Evolutionary conservation across 495 filamentous ascomycete species (phyloP).

Genomic region (Neurospora terricola): DNA sequence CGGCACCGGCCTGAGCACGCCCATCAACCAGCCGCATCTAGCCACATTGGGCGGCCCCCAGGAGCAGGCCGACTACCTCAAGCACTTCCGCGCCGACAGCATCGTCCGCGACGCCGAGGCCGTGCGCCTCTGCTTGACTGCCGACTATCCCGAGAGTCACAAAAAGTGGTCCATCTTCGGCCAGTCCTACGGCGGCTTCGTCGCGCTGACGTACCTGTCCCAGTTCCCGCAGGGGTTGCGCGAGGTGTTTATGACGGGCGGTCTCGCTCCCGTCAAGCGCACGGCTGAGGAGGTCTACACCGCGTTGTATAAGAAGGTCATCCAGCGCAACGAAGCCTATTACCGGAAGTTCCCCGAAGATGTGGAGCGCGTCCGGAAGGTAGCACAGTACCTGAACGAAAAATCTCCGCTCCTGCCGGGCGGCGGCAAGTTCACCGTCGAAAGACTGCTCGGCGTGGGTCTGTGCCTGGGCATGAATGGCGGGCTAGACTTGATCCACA

Average conservation of each 20-base stretch:
- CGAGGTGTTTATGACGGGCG: constrained; percentile 77
- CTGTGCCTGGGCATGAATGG: constrained; percentile 68
- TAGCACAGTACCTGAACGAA: constrained; percentile 52
- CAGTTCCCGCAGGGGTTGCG: constrained; percentile 64
- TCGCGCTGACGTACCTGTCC: constrained; percentile 69
- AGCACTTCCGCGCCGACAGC: constrained; percentile 79
- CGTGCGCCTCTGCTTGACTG: constrained; percentile 61
- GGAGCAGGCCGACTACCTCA: constrained; percentile 69
- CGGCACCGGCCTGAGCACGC: constrained; percentile 75
- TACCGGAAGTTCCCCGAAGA: constrained; percentile 84
- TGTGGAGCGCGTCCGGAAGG: constrained; percentile 53
- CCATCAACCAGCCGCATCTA: constrained; percentile 62
- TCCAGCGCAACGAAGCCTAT: constrained; percentile 57
- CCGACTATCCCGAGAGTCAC: constrained; percentile 56
- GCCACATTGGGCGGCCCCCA: constrained; percentile 50
- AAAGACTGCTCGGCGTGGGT: constrained; percentile 66
- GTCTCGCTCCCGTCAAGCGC: constrained; percentile 64
- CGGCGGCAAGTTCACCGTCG: constrained; percentile 58
- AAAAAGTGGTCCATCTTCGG: constrained; percentile 77
- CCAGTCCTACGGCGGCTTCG: constrained; percentile 90
- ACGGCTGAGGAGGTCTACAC: constrained; percentile 68
- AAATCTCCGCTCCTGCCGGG: constrained; percentile 46
- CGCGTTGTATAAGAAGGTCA: constrained; percentile 55
- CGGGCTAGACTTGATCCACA: constrained; percentile 58
- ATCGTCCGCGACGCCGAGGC: constrained; percentile 87